Conservation (phyloP, 495 filamentous ascomycete genomes). For the Penicillium paradoxum region DNA sequence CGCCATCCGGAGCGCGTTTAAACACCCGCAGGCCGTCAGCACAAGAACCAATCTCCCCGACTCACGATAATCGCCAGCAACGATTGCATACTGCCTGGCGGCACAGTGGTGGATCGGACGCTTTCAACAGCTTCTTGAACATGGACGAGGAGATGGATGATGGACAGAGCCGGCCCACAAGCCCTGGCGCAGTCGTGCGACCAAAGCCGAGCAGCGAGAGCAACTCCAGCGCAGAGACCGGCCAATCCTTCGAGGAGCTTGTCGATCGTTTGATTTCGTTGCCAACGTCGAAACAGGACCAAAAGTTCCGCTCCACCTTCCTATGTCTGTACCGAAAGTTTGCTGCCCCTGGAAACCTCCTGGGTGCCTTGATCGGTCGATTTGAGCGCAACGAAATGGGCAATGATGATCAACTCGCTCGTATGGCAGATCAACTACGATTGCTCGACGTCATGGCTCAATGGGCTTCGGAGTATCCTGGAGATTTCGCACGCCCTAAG, state of each 20-base stretch:
- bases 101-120: constrained; percentile 39
- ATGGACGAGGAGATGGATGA: constrained; percentile 45
- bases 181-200: constrained; percentile 29
- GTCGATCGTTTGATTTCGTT: constrained; percentile 78
- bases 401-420: constrained; percentile 58
- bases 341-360: constrained; percentile 68
- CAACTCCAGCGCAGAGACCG: constrained; percentile 40
- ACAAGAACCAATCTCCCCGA: constrained; percentile 26
- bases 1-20: constrained; percentile 34
- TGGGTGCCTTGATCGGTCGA: constrained; percentile 66
- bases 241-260: constrained; percentile 78
- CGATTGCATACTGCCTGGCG: constrained; percentile 38
- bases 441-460: constrained; percentile 78
- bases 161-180: constrained; percentile 26
- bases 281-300: constrained; percentile 78
- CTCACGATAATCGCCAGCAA: constrained; percentile 31
- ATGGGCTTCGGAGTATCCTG: constrained; percentile 88
- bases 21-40: constrained; percentile 32
- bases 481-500: constrained; percentile 80
- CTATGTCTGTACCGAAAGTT: constrained; percentile 95
- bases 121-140: constrained; percentile 42
- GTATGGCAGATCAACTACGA: constrained; percentile 72
- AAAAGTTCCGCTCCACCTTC: constrained; percentile 81
- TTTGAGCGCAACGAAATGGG: constrained; percentile 65
- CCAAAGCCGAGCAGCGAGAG: constrained; percentile 33